Evolutionary conservation across 108 stramenopile species (phyloP).

Genomic region (Skeletonema tropicum): DNA sequence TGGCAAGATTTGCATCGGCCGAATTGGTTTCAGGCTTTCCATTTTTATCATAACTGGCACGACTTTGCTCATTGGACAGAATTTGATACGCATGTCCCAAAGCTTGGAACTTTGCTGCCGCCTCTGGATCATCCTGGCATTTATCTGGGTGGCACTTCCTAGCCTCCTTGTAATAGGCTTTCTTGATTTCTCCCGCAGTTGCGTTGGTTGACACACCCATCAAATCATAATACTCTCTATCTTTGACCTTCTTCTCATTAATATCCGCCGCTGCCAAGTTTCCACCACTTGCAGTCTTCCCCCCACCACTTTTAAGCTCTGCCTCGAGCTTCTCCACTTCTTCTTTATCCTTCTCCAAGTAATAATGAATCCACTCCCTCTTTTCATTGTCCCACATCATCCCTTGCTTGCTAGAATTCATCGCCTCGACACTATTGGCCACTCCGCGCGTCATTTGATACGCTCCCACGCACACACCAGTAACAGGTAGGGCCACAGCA

Average conservation of each 20-base stretch:
- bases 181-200: slow-evolving; percentile 83
- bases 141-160: slow-evolving; percentile 89
- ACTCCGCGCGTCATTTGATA: slow-evolving; percentile 81
- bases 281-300: slow-evolving; percentile 31
- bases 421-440: slow-evolving; percentile 77
- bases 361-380: slow-evolving; percentile 79
- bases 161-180: slow-evolving; percentile 91
- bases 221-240: slow-evolving; percentile 85
- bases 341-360: slow-evolving; percentile 68
- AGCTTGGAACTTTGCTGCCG: slow-evolving; percentile 84
- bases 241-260: slow-evolving; percentile 72
- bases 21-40: slow-evolving; percentile 61
- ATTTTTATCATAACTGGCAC: slow-evolving; percentile 88
- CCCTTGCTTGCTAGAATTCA: slow-evolving; percentile 62
- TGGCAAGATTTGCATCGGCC: slow-evolving; percentile 55
- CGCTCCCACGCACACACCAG: slow-evolving; percentile 86
- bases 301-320: slow-evolving; percentile 29
- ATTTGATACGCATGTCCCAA: slow-evolving; percentile 93
- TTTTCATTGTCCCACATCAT: slow-evolving; percentile 87
- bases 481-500: slow-evolving; percentile 82
- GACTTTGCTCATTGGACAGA: slow-evolving; percentile 76
- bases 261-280: slow-evolving; percentile 15
- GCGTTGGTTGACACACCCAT: slow-evolving; percentile 85
- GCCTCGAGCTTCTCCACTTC: slow-evolving; percentile 59
- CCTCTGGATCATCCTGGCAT: slow-evolving; percentile 86